A percentile compares a stretch with the other conserved stretches of the same genome.
Evolutionary conservation across 2,329 filamentous ascomycete species (phyloP).

Genomic region (Ceratocystis destructans): DNA sequence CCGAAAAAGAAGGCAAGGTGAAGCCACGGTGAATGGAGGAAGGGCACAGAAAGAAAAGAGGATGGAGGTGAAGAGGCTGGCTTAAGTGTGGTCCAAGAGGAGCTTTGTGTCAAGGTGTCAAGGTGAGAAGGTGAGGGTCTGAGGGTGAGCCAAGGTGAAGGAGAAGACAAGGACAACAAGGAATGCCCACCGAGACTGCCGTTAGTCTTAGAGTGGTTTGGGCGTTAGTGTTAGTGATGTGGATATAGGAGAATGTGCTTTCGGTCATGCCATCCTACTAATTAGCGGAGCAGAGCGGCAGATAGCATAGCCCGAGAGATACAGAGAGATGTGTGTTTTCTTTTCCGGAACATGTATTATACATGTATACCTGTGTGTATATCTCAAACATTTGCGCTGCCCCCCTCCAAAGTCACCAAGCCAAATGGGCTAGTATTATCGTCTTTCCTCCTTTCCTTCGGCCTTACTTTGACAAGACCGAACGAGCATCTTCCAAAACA

Average conservation of each 20-base stretch:
- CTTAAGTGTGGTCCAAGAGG: not conserved
- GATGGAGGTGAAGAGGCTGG: not conserved
- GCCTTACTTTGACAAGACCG: too few species aligned
- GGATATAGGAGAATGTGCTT: not conserved
- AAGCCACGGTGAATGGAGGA: conserved; percentile 3
- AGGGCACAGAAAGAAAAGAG: not conserved
- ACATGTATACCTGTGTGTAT: too few species aligned
- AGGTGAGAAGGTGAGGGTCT: not conserved
- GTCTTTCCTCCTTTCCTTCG: too few species aligned
- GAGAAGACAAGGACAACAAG: too few species aligned
- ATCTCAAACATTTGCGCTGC: not conserved
- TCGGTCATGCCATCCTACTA: not conserved
- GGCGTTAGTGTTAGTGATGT: not conserved
- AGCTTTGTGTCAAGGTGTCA: not conserved
- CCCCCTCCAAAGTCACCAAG: not conserved
- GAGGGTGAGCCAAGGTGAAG: not conserved
- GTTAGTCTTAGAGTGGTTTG: not conserved
- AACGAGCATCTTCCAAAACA: too few species aligned
- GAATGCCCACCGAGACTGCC: not conserved
- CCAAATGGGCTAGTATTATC: not conserved
- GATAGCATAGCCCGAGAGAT: not conserved
- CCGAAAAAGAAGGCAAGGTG: not conserved
- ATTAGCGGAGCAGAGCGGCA: not conserved
- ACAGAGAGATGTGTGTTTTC: not conserved
- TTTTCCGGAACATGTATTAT: too few species aligned